These are phyloP conservation scores for Atkinsonella texensis DNA, from an alignment of 2,329 filamentous ascomycete species.

Conservation along the genomic window DNA sequence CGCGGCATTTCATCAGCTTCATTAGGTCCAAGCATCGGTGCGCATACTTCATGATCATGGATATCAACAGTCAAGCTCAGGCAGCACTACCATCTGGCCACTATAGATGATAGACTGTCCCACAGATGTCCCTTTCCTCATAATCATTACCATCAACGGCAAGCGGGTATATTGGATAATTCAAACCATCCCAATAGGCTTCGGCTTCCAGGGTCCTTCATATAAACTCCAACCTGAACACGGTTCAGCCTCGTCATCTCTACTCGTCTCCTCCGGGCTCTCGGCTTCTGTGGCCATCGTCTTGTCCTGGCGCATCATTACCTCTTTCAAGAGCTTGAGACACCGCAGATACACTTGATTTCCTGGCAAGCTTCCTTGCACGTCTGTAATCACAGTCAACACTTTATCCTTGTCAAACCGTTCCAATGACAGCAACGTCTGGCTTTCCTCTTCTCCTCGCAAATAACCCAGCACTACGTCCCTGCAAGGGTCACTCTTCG, in stretches of 20 bases:
- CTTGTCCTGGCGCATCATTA: slow-evolving; percentile 20
- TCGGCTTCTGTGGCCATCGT: slow-evolving; percentile 5
- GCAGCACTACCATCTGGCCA: too few relatives aligned
- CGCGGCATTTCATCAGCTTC: too few relatives aligned
- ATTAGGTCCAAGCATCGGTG: too few relatives aligned
- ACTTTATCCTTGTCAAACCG: slow-evolving; percentile 26
- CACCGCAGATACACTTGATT: slow-evolving; percentile 31
- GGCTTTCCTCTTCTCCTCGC: slow-evolving; percentile 20
- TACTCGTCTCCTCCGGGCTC: slow-evolving; percentile 5
- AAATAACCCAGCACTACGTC: slow-evolving; percentile 28
- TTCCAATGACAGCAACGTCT: slow-evolving; percentile 18
- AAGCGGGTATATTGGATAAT: background rate
- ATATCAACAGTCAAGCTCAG: too few relatives aligned
- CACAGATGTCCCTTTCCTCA: too few relatives aligned
- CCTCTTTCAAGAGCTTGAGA: slow-evolving; percentile 29
- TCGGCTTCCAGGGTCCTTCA: slow-evolving; percentile 42
- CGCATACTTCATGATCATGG: too few relatives aligned
- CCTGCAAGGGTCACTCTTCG: slow-evolving; percentile 17
- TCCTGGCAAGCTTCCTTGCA: slow-evolving; percentile 29
- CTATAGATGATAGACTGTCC: too few relatives aligned
- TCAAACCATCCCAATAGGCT: slow-evolving; percentile 44
- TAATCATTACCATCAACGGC: background rate
- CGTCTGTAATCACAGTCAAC: slow-evolving; percentile 24
- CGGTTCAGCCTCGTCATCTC: slow-evolving; percentile 6
- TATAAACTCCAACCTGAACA: slow-evolving; percentile 34